Evolutionary conservation across 768 basidiomycete genomes (phyloP), one percentile per base, ranked within the genome.

Genomic region (Termitomyces sp.): DNA sequence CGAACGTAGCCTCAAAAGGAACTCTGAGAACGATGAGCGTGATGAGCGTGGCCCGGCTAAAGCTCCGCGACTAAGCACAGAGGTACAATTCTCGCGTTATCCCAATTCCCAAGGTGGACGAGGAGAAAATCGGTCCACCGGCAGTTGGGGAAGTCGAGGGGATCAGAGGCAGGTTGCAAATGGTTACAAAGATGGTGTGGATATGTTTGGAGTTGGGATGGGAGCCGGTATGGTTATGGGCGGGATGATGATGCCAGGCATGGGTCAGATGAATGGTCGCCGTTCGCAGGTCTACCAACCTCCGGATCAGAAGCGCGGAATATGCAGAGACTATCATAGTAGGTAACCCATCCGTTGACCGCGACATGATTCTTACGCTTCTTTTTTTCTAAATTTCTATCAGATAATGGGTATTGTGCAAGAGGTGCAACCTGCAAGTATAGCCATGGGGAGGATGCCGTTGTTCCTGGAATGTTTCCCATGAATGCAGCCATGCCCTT

Each of bases 241-340:
- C 47, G 72, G 62, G 45, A 71, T 73, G 72, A 68, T 63, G 51
- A 66, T 64, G 60, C 56, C 55, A 47, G 59, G 59, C 44, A 71
- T 74, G 57, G 72, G 64, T 26, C 70, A 72, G 64, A 71, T 69
- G 60, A 79, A 78, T 58, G 76, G 76, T 9, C 75, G 85, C 60
- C 79, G 77, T 29, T 76, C 78, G 34, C 83, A 81, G 62, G 76
- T 77, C 6, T 90, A 91, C 65, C 82, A 81, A 54, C 87, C 86
- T 31, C 87, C 84, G 65, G 88, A 87, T 62, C 86, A 85, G 68
- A 83, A 82, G 60, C 81, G 85, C 62, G 90, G 90, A 13, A 82
- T 88, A 60, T 98, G 94, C 75, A 82, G 89, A 59, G 94, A 98
- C 72, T 98, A 96, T 70, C 86, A 95, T 71, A 92, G 95, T 95